Evolutionary conservation across 768 basidiomycete species (phyloP).

Genomic region (Termitomyces sp.): DNA sequence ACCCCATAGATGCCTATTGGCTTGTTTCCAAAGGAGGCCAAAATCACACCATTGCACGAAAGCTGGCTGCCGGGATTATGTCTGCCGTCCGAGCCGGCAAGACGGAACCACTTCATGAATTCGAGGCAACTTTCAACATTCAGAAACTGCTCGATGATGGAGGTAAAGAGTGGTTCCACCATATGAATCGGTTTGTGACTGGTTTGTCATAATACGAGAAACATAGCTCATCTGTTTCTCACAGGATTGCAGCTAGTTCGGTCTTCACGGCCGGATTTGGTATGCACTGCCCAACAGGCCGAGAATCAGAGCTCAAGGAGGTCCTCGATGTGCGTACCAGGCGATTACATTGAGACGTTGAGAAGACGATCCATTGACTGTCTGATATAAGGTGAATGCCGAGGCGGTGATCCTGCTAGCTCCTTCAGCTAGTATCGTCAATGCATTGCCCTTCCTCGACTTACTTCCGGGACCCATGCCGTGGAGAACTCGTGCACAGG

Average conservation of each 20-base stretch:
- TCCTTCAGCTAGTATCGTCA: neutral
- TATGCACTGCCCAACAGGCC: neutral
- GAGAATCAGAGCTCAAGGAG: neutral
- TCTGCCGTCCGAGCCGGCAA: neutral
- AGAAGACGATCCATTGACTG: neutral
- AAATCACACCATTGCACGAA: neutral
- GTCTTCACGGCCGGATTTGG: neutral
- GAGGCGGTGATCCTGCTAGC: neutral
- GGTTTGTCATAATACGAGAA: neutral
- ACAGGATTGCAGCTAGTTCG: neutral
- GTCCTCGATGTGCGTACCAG: neutral
- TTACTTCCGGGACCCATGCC: no score
- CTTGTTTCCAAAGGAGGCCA: neutral
- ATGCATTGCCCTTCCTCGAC: no score
- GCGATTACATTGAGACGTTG: neutral
- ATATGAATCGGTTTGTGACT: conserved; percentile 2
- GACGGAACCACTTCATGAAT: no score
- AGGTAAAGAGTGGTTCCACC: neutral
- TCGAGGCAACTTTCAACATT: neutral
- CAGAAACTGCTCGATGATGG: conserved; percentile 1
- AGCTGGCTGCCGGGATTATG: neutral
- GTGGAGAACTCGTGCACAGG: no score
- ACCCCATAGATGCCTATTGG: no score
- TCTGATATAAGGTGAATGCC: neutral
- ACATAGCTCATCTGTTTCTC: neutral